Evolutionary conservation across 106 monocot genomes (phyloP), one percentile per base, ranked within the genome.

Genomic region (Gastrodia elata): DNA sequence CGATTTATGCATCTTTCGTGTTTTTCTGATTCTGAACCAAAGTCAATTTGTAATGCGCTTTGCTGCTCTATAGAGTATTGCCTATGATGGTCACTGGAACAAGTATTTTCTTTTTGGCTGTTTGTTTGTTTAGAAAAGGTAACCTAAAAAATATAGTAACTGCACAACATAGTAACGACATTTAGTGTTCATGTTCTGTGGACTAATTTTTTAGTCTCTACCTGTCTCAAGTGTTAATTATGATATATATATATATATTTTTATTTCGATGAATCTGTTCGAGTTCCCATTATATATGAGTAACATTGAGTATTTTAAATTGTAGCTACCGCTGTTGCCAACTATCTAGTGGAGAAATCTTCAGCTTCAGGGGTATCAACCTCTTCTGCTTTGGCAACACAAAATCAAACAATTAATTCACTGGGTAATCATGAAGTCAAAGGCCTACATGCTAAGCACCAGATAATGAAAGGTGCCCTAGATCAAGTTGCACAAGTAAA

Each of bases 311-410:
- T 67, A n/a, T 37, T 67, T 67, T 67, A 7, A n/a, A 67, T 18
- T 76, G 42, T 57, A 86, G 73, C 64, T 74, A 58, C 52, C 70
- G 26, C 76, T 71, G 38, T 65, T 68, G 80, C 69, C 71, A 77
- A 78, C 38, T 77, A 72, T 28, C 9, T 75, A 9, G 71, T 78
- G 44, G 78, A 83, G 32, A 81, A 81, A 77, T 49, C 20, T 25
- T 30, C 82, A 33, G 76, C 74, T 30, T 65, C 88, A 68, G 40
- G 65, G 8, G 68, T 78, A 57, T 83, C 81, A 71, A 56, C 81
- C 68, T 69, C 83, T 43, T 38, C 61, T 72, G 28, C 82, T 41
- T 16, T 65, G 49, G 41, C 44, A 6, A 72, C 56, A 41, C 64
- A 71, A 35, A 71, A 65, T 14, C 85, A 82, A 38, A 28, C 39